Evolutionary conservation across 306 rosid genomes (phyloP).

Genomic region (Malus sieversii): DNA sequence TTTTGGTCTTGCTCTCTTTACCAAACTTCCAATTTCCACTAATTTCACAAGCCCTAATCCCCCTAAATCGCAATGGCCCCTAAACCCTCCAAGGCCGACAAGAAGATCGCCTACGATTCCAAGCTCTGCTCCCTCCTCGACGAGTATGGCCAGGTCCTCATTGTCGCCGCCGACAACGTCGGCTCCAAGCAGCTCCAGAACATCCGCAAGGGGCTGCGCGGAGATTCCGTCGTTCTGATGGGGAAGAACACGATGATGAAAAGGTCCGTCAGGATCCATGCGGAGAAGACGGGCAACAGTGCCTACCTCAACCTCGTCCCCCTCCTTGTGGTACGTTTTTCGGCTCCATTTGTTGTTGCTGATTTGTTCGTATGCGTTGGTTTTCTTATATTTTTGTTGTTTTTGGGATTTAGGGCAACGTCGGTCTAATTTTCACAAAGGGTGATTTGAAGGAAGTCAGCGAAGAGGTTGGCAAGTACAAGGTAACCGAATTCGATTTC

Average conservation of each 20-base stretch:
- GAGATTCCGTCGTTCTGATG: conserved; percentile 82
- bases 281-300: conserved; percentile 68
- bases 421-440: conserved; percentile 81
- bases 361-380: accelerated
- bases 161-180: conserved; percentile 83
- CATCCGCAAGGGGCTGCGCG: conserved; percentile 73
- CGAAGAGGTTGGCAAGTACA: conserved; percentile 91
- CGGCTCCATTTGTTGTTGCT: background rate
- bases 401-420: conserved; percentile 52
- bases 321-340: conserved; percentile 53
- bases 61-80: background rate
- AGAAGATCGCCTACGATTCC: conserved; percentile 62
- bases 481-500: conserved; percentile 26
- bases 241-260: conserved; percentile 99
- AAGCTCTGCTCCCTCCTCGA: conserved; percentile 74
- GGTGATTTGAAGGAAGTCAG: conserved; percentile 95
- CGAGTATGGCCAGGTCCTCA: conserved; percentile 58
- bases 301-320: conserved; percentile 65
- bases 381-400: background rate
- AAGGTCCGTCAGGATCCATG: conserved; percentile 55
- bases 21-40: background rate
- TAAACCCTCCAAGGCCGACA: conserved; percentile 71
- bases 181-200: conserved; percentile 87
- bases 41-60: background rate
- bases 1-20: conserved; percentile 17